Base-by-base conservation (phyloP, 345 rosid genomes). In the Clausena lansium region DNA sequence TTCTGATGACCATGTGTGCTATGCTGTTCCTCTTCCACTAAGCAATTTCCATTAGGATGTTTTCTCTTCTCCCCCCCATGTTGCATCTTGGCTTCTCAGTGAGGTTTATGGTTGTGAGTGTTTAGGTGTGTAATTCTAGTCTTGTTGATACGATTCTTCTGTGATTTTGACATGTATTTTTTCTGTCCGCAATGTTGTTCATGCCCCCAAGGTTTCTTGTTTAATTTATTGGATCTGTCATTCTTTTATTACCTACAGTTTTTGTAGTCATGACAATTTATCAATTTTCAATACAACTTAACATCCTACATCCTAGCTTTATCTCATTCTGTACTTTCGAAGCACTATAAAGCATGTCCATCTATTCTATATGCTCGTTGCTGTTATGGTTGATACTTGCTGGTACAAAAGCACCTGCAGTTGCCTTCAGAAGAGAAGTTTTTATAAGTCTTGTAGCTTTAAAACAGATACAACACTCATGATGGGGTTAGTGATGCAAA, bases 181-280 rank as follows among this genome's bases (percentile, higher is more conserved):
- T 30, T 7, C 35, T 60, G 62, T 72, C 55, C 67, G 9, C 5
- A 60, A 73, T 32, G 70, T 65, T 67, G 70, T 58, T 71, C 47
- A 32, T 77, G 60, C 80, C 67, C 47, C 77, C 14, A 19, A 65
- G 67, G 77, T 67, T 78, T 69, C 75, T 33, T 80, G 69, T 68
- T 85, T 75, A 80, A 63, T 80, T 81, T 73, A 67, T 73, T 75
- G 73, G 83, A 78, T 60, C 22, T 70, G n/a, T 67, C 85, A 88
- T 86, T 88, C 89, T 86, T 88, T 86, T 60, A 67, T 75, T 83
- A 50, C 76, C 60, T 76, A 73, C 59, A 75, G 76, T 78, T 84
- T 80, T 82, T 83, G 81, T 70, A 72, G 74, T 72, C 75, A 79
- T 74, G 78, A 59, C 70, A 73, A 78, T 86, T 83, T 82, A 76